Conservation (phyloP, 1,284 basidiomycete species). For the Cystobasidium slooffiae region DNA sequence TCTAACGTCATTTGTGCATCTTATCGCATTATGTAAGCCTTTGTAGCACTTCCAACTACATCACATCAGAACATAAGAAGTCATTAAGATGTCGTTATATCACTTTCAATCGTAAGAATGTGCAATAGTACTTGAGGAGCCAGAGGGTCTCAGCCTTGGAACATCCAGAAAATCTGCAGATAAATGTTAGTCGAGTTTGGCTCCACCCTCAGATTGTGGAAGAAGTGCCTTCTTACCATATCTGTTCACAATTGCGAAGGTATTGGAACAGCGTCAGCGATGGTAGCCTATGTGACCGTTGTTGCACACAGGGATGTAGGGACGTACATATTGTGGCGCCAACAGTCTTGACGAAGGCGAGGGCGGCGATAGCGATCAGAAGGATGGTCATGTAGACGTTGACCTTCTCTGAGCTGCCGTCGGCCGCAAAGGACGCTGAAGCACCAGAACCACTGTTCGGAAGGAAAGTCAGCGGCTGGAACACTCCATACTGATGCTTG, state of each 20-base stretch:
- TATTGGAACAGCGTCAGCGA: too few species aligned
- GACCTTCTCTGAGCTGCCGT: constrained; percentile 55
- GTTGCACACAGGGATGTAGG: background rate
- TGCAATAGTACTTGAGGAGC: background rate
- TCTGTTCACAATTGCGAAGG: background rate
- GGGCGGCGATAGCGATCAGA: constrained; percentile 79
- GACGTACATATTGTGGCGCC: constrained; percentile 33
- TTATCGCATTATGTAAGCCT: too few species aligned
- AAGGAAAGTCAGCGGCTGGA: background rate
- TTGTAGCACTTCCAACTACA: too few species aligned
- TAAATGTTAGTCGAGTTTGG: background rate
- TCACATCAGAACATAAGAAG: too few species aligned
- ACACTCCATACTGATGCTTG: background rate
- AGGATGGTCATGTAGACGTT: constrained; percentile 81
- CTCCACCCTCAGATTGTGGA: background rate
- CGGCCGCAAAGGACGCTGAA: constrained; percentile 30
- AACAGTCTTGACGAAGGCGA: constrained; percentile 56
- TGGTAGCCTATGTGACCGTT: too few species aligned
- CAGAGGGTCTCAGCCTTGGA: constrained; percentile 11
- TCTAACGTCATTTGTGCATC: too few species aligned
- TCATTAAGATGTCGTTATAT: too few species aligned
- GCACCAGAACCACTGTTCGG: constrained; percentile 18
- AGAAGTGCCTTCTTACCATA: constrained; percentile 6
- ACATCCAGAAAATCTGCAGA: constrained; percentile 24
- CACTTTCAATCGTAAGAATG: too few species aligned